These are phyloP conservation scores for Pelargonium fulgidum DNA, from an alignment of 441 rosid species.

Conservation along the genomic window DNA sequence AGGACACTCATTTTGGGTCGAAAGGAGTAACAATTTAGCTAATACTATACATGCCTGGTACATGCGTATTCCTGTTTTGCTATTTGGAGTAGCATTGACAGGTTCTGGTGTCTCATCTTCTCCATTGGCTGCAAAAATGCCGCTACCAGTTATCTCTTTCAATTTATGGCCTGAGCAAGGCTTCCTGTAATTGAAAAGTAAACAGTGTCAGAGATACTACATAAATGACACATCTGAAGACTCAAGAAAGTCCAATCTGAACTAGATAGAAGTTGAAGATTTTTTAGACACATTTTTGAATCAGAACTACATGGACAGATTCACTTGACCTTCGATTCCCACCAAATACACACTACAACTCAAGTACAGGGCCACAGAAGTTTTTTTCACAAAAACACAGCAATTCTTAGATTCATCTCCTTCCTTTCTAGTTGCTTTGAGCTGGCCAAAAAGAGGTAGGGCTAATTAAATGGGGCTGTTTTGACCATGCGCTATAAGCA, in stretches of 20 bases:
- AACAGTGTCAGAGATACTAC: conserved; percentile 9
- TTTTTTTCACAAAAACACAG: background rate
- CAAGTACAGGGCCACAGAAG: background rate
- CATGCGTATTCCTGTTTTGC: conserved; percentile 53
- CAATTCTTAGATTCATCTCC: background rate
- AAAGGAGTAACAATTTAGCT: too few relatives aligned
- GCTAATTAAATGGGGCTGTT: too few relatives aligned
- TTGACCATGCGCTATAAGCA: too few relatives aligned
- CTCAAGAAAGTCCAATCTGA: too few relatives aligned
- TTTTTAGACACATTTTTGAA: background rate
- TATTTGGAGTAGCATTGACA: conserved; percentile 38
- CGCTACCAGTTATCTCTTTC: conserved; percentile 97
- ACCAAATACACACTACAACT: background rate
- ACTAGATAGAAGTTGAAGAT: background rate
- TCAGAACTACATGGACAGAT: background rate
- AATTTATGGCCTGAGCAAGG: conserved; percentile 91
- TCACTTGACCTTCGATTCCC: background rate
- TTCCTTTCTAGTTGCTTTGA: too few relatives aligned
- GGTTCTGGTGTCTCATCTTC: conserved; percentile 46
- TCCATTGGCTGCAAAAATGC: conserved; percentile 62
- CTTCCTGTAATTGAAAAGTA: conserved; percentile 40
- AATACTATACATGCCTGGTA: conserved; percentile 51
- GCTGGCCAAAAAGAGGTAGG: too few relatives aligned
- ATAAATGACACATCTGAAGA: too few relatives aligned
- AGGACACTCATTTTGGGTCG: too few relatives aligned